Conservation (phyloP, 768 basidiomycete genomes). For the Sutorius australiensis region DNA sequence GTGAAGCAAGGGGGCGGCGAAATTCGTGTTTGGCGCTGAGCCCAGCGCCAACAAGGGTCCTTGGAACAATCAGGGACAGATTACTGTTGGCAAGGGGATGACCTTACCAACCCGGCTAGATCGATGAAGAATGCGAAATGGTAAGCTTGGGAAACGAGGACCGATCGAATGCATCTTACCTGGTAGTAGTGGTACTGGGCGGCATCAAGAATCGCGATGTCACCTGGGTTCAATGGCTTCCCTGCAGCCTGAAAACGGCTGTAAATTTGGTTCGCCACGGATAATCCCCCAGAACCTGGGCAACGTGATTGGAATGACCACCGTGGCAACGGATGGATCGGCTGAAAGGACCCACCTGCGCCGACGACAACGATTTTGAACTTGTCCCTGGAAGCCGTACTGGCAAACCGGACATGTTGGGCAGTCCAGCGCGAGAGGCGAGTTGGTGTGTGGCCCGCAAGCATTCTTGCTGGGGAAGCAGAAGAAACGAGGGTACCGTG, state of each 20-base stretch:
- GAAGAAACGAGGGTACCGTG: not conserved
- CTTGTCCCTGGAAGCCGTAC: slow-evolving; percentile 41
- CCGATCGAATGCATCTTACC: slow-evolving; percentile 34
- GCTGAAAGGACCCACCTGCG: slow-evolving; percentile 52
- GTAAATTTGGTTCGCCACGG: slow-evolving; percentile 85
- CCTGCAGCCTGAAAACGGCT: slow-evolving; percentile 71
- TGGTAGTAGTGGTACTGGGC: slow-evolving; percentile 85
- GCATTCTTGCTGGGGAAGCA: slow-evolving; percentile 2
- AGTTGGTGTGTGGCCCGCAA: slow-evolving; percentile 1
- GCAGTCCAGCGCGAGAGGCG: slow-evolving; percentile 3
- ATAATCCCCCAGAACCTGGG: slow-evolving; percentile 75
- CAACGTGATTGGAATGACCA: slow-evolving; percentile 4
- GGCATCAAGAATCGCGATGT: slow-evolving; percentile 83
- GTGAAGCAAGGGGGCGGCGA: slow-evolving; percentile 56
- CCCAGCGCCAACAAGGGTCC: slow-evolving; percentile 93
- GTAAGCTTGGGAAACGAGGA: slow-evolving; percentile 3
- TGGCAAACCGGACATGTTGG: slow-evolving; percentile 20
- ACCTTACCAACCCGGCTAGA: slow-evolving; percentile 83
- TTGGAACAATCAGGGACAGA: slow-evolving; percentile 27
- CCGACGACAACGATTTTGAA: slow-evolving; percentile 87
- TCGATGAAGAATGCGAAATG: not conserved
- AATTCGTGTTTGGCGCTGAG: slow-evolving; percentile 68
- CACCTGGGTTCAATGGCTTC: slow-evolving; percentile 62
- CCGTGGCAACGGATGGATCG: not conserved
- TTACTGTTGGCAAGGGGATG: not conserved